Evolutionary conservation across 306 rosid species (phyloP).

Genomic region (Prunus fruticosa): DNA sequence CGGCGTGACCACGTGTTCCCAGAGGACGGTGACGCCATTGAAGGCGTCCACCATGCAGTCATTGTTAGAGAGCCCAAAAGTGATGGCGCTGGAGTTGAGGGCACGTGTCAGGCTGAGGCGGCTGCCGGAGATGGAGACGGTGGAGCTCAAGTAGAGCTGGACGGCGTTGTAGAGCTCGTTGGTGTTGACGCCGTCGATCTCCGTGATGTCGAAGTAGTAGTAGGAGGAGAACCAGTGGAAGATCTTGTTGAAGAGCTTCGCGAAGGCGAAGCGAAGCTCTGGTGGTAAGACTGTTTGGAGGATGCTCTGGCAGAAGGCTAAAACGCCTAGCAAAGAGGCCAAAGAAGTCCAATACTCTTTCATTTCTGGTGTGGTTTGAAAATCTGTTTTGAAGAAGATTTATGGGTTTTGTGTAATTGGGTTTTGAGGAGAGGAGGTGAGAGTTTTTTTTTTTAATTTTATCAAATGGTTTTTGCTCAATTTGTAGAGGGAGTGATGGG

Average conservation of each 20-base stretch:
- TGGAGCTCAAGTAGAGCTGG: constrained; percentile 80
- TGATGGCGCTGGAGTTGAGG: constrained; percentile 76
- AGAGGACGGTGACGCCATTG: constrained; percentile 61
- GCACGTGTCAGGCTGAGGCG: constrained; percentile 88
- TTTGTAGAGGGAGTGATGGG: background rate
- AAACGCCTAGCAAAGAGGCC: constrained; percentile 77
- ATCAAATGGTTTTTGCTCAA: background rate
- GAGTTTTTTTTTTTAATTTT: no score
- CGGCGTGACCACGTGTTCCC: constrained; percentile 92
- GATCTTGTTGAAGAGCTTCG: constrained; percentile 49
- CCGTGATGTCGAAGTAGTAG: constrained; percentile 90
- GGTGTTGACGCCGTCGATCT: constrained; percentile 95
- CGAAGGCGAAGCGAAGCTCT: constrained; percentile 71
- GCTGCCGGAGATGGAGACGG: constrained; percentile 60
- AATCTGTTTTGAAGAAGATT: background rate
- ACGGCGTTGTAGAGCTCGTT: constrained; percentile 99
- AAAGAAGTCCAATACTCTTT: constrained; percentile 82
- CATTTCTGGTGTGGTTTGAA: constrained; percentile 25
- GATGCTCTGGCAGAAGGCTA: constrained; percentile 82
- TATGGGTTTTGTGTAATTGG: background rate
- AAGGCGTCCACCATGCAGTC: constrained; percentile 75
- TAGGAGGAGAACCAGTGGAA: constrained; percentile 70
- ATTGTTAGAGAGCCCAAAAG: constrained; percentile 82
- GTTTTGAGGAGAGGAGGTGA: background rate
- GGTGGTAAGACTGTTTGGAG: constrained; percentile 87